Evolutionary conservation across 1,139 yeast genomes (phyloP).

Genomic region (Casaregolazyma lundiana): DNA sequence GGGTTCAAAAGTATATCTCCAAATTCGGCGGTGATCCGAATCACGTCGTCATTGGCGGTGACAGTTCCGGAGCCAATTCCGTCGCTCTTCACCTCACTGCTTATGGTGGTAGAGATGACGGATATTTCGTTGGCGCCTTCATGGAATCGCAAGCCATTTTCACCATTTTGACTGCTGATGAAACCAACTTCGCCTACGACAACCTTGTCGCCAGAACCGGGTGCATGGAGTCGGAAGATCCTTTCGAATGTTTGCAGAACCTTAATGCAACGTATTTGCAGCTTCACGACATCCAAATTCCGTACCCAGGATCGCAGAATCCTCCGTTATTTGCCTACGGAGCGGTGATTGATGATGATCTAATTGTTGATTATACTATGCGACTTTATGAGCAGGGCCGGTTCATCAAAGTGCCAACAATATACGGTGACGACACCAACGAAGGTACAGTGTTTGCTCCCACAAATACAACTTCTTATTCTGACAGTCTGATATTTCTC

Average conservation of each 20-base stretch:
- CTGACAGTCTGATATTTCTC: conserved; percentile 5
- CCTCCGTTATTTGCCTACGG: conserved; percentile 10
- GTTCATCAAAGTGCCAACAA: conserved; percentile 17
- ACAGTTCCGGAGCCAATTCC: conserved; percentile 38
- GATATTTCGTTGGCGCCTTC: conserved; percentile 9
- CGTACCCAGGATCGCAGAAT: conserved; percentile 9
- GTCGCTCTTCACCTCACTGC: conserved; percentile 18
- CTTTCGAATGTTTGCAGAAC: conserved; percentile 6
- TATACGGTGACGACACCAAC: conserved; percentile 18
- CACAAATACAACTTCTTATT: conserved; percentile 8
- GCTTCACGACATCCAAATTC: not conserved
- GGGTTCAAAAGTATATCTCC: conserved; percentile 36
- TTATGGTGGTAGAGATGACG: conserved; percentile 9
- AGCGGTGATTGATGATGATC: conserved; percentile 13
- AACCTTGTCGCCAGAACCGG: conserved; percentile 10
- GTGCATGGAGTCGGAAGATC: conserved; percentile 7
- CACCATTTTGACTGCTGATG: conserved; percentile 2
- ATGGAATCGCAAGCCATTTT: conserved; percentile 12
- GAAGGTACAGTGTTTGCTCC: conserved; percentile 19
- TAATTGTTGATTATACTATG: conserved; percentile 14
- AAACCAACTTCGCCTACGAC: conserved; percentile 9
- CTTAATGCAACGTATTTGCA: conserved; percentile 6
- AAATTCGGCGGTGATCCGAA: conserved; percentile 36
- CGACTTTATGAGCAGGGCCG: conserved; percentile 14
- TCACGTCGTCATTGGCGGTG: conserved; percentile 35